These are phyloP conservation scores for Colletotrichum gigasporum DNA, from an alignment of 2,329 filamentous ascomycete species.

Conservation along the genomic window DNA sequence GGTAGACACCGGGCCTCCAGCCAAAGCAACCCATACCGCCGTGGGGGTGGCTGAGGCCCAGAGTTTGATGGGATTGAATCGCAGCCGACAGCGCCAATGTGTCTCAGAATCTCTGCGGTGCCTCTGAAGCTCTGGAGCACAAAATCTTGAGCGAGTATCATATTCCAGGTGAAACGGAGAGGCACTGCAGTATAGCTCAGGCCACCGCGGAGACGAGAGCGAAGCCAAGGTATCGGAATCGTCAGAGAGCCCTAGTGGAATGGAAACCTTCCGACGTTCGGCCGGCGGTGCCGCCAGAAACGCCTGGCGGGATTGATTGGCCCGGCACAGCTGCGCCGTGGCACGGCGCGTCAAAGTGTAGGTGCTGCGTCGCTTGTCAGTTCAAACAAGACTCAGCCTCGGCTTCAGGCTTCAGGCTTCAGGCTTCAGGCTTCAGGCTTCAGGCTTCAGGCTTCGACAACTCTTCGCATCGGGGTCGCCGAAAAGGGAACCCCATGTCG, in stretches of 20 bases:
- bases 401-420: not conserved
- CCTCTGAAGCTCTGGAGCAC: not conserved
- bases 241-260: not conserved
- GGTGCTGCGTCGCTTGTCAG: conserved; percentile 13
- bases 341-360: conserved; percentile 29
- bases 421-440: not conserved
- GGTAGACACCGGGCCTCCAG: too few species aligned
- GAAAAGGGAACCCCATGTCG: conserved; percentile 3
- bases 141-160: conserved; percentile 14
- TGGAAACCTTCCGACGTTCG: not conserved
- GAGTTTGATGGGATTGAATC: not conserved
- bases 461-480: conserved; percentile 22
- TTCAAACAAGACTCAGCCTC: not conserved
- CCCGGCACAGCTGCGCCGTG: not conserved
- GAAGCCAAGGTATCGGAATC: not conserved
- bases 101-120: conserved; percentile 8
- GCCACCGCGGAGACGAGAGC: not conserved
- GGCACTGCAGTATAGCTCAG: not conserved
- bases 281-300: conserved; percentile 18
- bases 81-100: not conserved
- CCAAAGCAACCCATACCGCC: not conserved
- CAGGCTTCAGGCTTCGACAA: too few species aligned
- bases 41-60: conserved; percentile 9
- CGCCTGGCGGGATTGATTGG: conserved; percentile 10
- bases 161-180: conserved; percentile 24